Percentiles rank a stretch among this genome's conserved stretches.
Evolutionary conservation across 164 flowering plant species (phyloP).

Genomic region (Malania oleifera): DNA sequence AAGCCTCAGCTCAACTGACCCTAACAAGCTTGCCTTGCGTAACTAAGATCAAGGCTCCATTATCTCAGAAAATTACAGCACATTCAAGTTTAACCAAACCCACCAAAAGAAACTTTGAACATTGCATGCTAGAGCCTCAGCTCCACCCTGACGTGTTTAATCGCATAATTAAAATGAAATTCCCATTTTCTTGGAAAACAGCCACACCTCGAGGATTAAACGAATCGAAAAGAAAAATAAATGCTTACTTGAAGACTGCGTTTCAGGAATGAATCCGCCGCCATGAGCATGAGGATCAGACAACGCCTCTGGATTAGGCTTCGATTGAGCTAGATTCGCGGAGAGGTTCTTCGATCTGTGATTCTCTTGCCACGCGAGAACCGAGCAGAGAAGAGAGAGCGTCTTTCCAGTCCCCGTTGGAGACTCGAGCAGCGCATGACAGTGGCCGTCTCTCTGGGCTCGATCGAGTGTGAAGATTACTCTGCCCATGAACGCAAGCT

Average conservation of each 20-base stretch:
- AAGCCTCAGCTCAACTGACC: too few relatives aligned
- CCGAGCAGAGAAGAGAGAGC: conserved; percentile 4
- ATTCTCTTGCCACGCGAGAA: conserved; percentile 4
- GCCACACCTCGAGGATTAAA: background rate
- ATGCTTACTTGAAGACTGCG: background rate
- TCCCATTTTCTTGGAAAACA: too few relatives aligned
- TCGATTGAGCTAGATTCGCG: background rate
- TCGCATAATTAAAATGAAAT: background rate
- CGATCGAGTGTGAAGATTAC: background rate
- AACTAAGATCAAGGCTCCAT: too few relatives aligned
- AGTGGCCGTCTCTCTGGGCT: conserved; percentile 1
- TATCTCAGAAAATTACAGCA: too few relatives aligned
- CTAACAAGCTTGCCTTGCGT: too few relatives aligned
- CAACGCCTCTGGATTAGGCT: background rate
- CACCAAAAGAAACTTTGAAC: too few relatives aligned
- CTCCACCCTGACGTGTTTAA: too few relatives aligned
- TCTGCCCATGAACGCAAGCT: conserved; percentile 7
- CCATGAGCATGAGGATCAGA: background rate
- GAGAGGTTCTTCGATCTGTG: background rate
- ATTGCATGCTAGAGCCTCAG: too few relatives aligned
- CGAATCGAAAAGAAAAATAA: background rate
- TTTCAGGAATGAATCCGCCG: conserved; percentile 13
- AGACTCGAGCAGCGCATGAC: conserved; percentile 7
- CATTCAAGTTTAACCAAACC: too few relatives aligned
- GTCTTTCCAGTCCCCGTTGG: conserved; percentile 5